phyloP scores from a whole-genome alignment of 768 basidiomycete genomes.

The Lentinula guzmanii region DNA sequence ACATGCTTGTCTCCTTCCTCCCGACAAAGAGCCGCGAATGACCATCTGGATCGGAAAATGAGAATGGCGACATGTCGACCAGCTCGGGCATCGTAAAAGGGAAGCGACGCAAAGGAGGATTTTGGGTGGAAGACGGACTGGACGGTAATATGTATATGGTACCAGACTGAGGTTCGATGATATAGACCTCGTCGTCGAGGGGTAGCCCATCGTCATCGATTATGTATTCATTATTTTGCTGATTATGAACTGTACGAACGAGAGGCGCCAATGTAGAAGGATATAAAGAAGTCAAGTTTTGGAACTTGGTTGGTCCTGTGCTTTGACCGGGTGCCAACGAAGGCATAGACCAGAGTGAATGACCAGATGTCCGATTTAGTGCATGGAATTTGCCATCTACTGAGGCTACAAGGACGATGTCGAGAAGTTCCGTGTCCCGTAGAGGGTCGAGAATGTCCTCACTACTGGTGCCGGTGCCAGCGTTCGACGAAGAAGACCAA shows the following conservation, averaged over 20 bases:
- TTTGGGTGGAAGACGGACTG: constrained; percentile 53
- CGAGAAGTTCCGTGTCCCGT: constrained; percentile 57
- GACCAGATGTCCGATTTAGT: constrained; percentile 80
- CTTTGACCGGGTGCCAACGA: constrained; percentile 37
- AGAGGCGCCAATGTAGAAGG: constrained; percentile 65
- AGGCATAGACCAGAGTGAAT: constrained; percentile 84
- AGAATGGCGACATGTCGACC: constrained; percentile 87
- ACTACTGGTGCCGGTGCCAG: neutral
- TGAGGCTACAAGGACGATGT: constrained; percentile 85
- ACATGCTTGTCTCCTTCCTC: constrained; percentile 79
- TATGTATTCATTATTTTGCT: constrained; percentile 43
- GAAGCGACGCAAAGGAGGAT: constrained; percentile 40
- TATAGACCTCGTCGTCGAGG: constrained; percentile 67
- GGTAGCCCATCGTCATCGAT: constrained; percentile 40
- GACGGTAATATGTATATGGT: constrained; percentile 83
- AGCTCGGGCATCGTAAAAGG: constrained; percentile 90
- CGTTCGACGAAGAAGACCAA: neutral
- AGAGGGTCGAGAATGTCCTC: neutral
- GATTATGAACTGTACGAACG: constrained; percentile 62
- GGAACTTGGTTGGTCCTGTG: neutral
- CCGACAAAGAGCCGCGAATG: constrained; percentile 75
- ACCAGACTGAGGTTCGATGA: constrained; percentile 93
- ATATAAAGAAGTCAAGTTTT: constrained; percentile 1
- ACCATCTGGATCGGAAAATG: constrained; percentile 53
- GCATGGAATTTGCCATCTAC: constrained; percentile 96